Conservation (phyloP, 192 early-diverging fungal species). For the Backusella australiensis region DNA sequence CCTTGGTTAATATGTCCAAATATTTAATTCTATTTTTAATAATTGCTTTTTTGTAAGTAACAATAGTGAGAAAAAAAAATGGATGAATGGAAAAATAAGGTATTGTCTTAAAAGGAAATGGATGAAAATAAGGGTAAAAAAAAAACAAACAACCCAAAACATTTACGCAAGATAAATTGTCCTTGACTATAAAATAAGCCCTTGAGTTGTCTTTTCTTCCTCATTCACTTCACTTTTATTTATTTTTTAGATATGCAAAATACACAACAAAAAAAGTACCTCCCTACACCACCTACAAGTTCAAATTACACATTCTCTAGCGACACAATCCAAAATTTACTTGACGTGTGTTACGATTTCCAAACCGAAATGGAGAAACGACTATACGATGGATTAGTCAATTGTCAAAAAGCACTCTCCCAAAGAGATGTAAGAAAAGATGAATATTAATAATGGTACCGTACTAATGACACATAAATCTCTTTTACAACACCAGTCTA, state of each 20-base stretch:
- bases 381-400: not conserved
- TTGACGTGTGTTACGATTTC: not conserved
- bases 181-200: not conserved
- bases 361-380: not conserved
- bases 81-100: not conserved
- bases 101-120: not conserved
- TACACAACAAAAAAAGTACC: not conserved
- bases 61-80: not conserved
- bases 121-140: not conserved
- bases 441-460: not conserved
- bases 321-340: not conserved
- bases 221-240: not conserved
- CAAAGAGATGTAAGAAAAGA: slow-evolving; percentile 11
- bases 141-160: slow-evolving; percentile 1
- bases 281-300: slow-evolving; percentile 8
- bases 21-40: not conserved
- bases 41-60: too few species aligned
- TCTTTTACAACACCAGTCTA: not conserved
- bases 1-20: not conserved
- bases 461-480: not conserved
- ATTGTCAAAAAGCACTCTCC: slow-evolving; percentile 2
- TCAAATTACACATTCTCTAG: not conserved
- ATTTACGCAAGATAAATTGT: not conserved
- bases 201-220: not conserved
- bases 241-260: not conserved